Conservation (phyloP, 306 rosid species). For the Lupinus albus region DNA sequence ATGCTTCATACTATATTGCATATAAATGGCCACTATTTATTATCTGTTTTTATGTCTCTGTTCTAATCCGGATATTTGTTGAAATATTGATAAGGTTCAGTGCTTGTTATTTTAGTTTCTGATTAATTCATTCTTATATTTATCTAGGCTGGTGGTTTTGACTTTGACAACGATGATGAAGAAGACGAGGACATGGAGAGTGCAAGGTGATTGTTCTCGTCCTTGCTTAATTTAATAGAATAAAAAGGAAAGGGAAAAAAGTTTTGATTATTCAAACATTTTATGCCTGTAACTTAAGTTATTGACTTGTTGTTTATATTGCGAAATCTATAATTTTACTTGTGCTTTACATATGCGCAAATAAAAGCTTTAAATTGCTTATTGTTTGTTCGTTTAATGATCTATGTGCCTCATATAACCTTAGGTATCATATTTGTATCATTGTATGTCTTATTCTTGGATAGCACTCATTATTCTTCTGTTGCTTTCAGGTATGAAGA, state of each 20-base stretch:
- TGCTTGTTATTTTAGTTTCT: slow-evolving; percentile 28
- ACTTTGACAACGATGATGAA: slow-evolving; percentile 49
- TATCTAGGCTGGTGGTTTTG: slow-evolving; percentile 62
- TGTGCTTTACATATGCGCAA: neutral
- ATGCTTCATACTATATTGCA: neutral
- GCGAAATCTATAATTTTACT: slow-evolving; percentile 24
- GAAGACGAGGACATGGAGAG: slow-evolving; percentile 53
- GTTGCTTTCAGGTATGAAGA: slow-evolving; percentile 70
- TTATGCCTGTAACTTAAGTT: slow-evolving; percentile 26
- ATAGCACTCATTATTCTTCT: neutral
- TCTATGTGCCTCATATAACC: slow-evolving; percentile 5
- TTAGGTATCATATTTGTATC: neutral
- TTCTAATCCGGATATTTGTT: neutral
- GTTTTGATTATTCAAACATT: slow-evolving; percentile 10
- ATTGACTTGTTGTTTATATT: slow-evolving; percentile 7
- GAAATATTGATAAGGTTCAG: neutral
- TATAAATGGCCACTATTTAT: neutral
- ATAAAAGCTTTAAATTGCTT: slow-evolving; percentile 20
- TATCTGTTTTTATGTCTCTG: neutral
- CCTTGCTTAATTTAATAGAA: neutral
- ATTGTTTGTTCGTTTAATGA: slow-evolving; percentile 20
- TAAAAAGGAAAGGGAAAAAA: neutral
- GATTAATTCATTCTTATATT: slow-evolving; percentile 28
- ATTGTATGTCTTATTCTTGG: slow-evolving; percentile 14
- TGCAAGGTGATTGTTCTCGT: slow-evolving; percentile 56